Evolutionary conservation across 2,329 filamentous ascomycete genomes (phyloP).

Genomic region (Calonectria ilicicola): DNA sequence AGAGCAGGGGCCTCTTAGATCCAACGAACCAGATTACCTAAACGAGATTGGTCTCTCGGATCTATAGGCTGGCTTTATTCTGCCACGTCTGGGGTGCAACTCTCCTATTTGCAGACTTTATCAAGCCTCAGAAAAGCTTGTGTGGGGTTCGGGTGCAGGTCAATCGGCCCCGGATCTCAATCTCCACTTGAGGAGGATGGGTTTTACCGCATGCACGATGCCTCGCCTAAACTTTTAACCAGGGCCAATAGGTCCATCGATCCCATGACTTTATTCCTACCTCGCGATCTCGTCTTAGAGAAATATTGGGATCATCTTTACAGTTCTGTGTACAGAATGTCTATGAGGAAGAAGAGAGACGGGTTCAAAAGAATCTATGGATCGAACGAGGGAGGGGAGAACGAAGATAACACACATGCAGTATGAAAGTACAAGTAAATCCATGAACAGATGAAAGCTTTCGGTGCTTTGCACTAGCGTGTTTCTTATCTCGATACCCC

Average conservation of each 20-base stretch:
- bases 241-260: background rate
- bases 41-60: background rate
- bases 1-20: background rate
- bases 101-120: background rate
- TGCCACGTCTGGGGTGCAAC: background rate
- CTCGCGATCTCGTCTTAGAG: no score
- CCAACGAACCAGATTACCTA: background rate
- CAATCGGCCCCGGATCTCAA: slow-evolving; percentile 9
- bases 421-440: background rate
- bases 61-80: background rate
- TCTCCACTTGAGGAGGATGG: background rate
- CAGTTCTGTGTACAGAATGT: background rate
- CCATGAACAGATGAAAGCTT: background rate
- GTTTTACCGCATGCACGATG: no score
- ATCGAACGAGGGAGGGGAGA: no score
- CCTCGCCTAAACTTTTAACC: no score
- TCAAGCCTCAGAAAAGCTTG: slow-evolving; percentile 9
- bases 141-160: slow-evolving; percentile 28
- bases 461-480: background rate
- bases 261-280: no score
- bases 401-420: background rate
- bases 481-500: background rate
- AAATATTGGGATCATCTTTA: background rate
- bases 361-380: background rate
- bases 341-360: background rate